Conservation (phyloP, 108 stramenopile genomes). For the Cyclostephanos tholiformis region DNA sequence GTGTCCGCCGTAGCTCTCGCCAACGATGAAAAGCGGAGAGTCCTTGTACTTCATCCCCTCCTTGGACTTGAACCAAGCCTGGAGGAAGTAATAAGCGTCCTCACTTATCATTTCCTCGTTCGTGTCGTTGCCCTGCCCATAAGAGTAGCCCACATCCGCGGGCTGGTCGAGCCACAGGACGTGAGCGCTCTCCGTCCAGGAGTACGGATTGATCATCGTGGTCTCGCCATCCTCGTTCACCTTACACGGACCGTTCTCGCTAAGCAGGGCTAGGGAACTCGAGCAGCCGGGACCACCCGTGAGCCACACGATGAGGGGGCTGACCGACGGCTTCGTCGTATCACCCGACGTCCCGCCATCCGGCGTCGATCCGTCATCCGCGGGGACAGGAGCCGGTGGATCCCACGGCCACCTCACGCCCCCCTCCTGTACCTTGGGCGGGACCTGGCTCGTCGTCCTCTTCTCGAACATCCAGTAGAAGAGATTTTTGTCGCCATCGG, state of each 20-base stretch:
- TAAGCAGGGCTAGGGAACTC: constrained; percentile 85
- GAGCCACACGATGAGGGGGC: constrained; percentile 93
- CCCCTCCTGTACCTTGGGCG: not conserved
- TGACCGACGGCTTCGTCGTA: constrained; percentile 8
- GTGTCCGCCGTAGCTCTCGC: constrained; percentile 95
- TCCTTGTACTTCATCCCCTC: constrained; percentile 80
- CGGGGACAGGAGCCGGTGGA: not conserved
- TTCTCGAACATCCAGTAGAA: constrained; percentile 98
- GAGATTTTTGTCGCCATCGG: constrained; percentile 81
- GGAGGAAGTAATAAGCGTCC: constrained; percentile 95
- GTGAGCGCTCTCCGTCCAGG: constrained; percentile 95
- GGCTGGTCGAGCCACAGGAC: constrained; percentile 98
- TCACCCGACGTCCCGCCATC: not conserved
- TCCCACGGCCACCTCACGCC: constrained; percentile 15
- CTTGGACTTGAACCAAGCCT: constrained; percentile 86
- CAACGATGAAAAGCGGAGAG: constrained; percentile 79
- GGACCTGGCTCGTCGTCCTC: constrained; percentile 48
- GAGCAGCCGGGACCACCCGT: constrained; percentile 95
- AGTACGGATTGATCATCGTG: constrained; percentile 88
- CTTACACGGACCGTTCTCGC: constrained; percentile 96
- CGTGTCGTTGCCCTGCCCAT: constrained; percentile 77
- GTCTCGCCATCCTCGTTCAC: constrained; percentile 87
- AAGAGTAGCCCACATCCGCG: constrained; percentile 96
- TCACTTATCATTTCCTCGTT: constrained; percentile 92
- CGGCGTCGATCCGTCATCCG: constrained; percentile 11